phyloP scores from a whole-genome alignment of 805 yeast genomes.

The Cyberlindnera subsufficiens region DNA sequence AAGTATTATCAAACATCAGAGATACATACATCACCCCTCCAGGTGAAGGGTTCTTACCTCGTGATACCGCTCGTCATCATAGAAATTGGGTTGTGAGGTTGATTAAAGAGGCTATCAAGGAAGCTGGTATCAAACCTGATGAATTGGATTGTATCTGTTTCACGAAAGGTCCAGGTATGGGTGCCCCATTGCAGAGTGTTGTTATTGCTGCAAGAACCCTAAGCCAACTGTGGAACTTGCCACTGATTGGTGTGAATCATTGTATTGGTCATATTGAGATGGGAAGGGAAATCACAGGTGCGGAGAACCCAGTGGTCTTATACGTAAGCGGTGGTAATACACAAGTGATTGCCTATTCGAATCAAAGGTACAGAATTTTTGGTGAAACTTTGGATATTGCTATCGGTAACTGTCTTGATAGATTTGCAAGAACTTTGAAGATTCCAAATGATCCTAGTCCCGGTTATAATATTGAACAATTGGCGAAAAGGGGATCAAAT shows the following conservation, averaged over 20 bases:
- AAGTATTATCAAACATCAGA: conserved; percentile 81
- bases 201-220: conserved; percentile 89
- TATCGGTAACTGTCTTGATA: conserved; percentile 91
- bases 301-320: conserved; percentile 91
- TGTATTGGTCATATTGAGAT: conserved; percentile 98
- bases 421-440: conserved; percentile 87
- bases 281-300: conserved; percentile 99
- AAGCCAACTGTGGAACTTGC: conserved; percentile 72
- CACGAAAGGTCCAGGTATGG: conserved; percentile 99
- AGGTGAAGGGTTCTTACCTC: conserved; percentile 94
- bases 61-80: conserved; percentile 97
- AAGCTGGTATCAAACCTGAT: conserved; percentile 42
- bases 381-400: conserved; percentile 99
- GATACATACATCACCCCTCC: conserved; percentile 96
- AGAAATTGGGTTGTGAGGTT: conserved; percentile 88
- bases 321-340: conserved; percentile 99
- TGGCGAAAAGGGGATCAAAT: conserved; percentile 64
- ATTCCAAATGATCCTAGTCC: conserved; percentile 95
- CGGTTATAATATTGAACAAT: conserved; percentile 92
- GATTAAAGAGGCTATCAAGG: conserved; percentile 58
- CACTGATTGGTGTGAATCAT: conserved; percentile 92
- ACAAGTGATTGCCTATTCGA: conserved; percentile 94
- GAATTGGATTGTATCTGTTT: conserved; percentile 82
- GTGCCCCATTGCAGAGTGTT: conserved; percentile 93
- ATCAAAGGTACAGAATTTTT: conserved; percentile 90